Evolutionary conservation across 257 asterid species (phyloP).

Genomic region (Prunella vulgaris): DNA sequence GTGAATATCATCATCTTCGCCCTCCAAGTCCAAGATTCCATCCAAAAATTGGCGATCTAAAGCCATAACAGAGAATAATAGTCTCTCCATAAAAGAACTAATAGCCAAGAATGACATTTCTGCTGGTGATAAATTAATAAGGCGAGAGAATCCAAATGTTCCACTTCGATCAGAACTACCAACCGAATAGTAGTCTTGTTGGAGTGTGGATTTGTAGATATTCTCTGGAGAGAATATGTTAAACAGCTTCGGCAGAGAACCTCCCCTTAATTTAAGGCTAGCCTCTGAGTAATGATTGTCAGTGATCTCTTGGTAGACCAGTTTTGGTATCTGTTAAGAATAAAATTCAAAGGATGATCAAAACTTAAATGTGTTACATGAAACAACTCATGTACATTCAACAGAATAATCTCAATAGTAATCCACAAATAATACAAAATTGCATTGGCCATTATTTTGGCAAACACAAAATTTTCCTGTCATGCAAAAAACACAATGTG

Average conservation of each 20-base stretch:
- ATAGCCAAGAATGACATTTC: conserved; percentile 73
- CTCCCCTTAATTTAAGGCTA: conserved; percentile 36
- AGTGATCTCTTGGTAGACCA: conserved; percentile 61
- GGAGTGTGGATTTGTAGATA: conserved; percentile 47
- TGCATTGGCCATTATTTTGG: not conserved
- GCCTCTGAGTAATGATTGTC: conserved; percentile 29
- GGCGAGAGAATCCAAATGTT: conserved; percentile 78
- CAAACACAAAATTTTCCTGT: not conserved
- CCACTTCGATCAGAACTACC: conserved; percentile 41
- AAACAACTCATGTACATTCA: not conserved
- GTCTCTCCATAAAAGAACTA: conserved; percentile 70
- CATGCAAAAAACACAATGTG: not conserved
- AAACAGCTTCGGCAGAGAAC: conserved; percentile 48
- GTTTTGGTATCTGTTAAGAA: conserved; percentile 69
- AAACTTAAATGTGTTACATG: not conserved
- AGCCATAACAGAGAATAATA: conserved; percentile 60
- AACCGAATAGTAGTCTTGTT: conserved; percentile 28
- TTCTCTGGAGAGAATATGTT: conserved; percentile 81
- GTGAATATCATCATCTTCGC: conserved; percentile 38
- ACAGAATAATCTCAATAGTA: conserved; percentile 10
- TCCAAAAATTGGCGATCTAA: conserved; percentile 53
- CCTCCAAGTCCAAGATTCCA: conserved; percentile 54
- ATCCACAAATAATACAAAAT: conserved; percentile 3
- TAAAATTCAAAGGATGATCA: conserved; percentile 18
- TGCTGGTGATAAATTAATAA: conserved; percentile 72